Evolutionary conservation across 257 asterid species (phyloP).

Genomic region (Nicotiana noctiflora): DNA sequence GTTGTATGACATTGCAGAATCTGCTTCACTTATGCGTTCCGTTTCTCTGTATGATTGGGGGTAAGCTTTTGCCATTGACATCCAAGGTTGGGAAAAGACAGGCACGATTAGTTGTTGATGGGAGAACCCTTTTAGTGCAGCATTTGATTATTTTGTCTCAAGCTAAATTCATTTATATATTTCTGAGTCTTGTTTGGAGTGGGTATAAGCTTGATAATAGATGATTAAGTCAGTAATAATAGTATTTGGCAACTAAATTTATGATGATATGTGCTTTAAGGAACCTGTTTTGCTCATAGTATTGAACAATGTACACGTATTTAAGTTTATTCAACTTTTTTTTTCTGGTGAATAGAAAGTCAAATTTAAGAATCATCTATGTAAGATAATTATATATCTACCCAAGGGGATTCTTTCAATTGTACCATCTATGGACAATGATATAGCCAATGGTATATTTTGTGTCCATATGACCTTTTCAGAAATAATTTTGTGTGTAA

Average conservation of each 20-base stretch:
- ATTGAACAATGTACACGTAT: background rate
- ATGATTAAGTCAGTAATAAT: background rate
- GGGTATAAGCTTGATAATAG: background rate
- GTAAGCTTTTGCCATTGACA: slow-evolving; percentile 41
- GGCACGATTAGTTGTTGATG: slow-evolving; percentile 13
- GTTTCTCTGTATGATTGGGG: slow-evolving; percentile 97
- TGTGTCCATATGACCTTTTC: background rate
- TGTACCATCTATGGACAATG: background rate
- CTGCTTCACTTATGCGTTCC: slow-evolving; percentile 66
- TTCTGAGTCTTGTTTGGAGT: background rate
- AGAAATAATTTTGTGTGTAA: background rate
- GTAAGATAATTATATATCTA: background rate
- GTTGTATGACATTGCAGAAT: slow-evolving; percentile 82
- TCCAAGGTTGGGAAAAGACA: slow-evolving; percentile 19
- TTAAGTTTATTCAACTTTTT: background rate
- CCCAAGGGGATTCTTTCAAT: background rate
- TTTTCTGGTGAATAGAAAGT: background rate
- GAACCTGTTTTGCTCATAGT: background rate
- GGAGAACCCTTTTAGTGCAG: slow-evolving; percentile 8
- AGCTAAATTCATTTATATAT: slow-evolving; percentile 2
- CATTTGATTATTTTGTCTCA: slow-evolving; percentile 13
- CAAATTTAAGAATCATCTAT: background rate
- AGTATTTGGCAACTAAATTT: background rate
- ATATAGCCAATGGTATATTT: no score
- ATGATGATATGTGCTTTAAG: background rate